These are phyloP conservation scores for Tetrapisispora pingtungensis DNA, from an alignment of 805 yeast genomes.

Conservation along the genomic window DNA sequence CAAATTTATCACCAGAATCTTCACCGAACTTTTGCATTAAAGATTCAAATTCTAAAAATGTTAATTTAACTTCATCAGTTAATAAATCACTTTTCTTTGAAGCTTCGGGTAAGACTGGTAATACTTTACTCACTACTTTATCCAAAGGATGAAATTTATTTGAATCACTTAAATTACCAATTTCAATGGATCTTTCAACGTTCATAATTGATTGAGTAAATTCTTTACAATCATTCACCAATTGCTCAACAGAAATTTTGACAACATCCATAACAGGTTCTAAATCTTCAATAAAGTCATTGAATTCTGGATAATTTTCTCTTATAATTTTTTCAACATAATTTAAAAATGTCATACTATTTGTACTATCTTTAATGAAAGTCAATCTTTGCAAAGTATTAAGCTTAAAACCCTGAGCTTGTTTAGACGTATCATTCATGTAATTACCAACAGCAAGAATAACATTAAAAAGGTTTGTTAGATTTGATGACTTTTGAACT, in stretches of 20 bases:
- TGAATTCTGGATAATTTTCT: conserved; percentile 69
- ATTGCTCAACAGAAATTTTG: conserved; percentile 73
- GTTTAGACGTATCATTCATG: conserved; percentile 89
- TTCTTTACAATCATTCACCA: conserved; percentile 60
- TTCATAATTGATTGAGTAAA: conserved; percentile 54
- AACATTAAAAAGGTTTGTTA: conserved; percentile 67
- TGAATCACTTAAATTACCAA: conserved; percentile 80
- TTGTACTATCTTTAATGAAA: conserved; percentile 81
- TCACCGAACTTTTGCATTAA: conserved; percentile 88
- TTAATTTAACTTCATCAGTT: conserved; percentile 50
- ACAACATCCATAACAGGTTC: conserved; percentile 47
- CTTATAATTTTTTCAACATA: conserved; percentile 87
- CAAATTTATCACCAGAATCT: conserved; percentile 57
- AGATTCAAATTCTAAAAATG: conserved; percentile 54
- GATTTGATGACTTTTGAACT: conserved; percentile 53
- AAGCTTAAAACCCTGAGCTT: conserved; percentile 85
- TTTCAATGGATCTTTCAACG: conserved; percentile 61
- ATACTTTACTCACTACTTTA: conserved; percentile 48
- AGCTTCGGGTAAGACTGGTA: conserved; percentile 66
- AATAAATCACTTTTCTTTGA: conserved; percentile 56
- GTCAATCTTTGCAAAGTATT: conserved; percentile 83
- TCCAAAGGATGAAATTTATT: conserved; percentile 77
- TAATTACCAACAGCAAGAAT: conserved; percentile 89
- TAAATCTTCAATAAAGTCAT: conserved; percentile 65
- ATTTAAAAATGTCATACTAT: conserved; percentile 81